Evolutionary conservation across 2,329 filamentous ascomycete species (phyloP).

Genomic region (Aspergillus sp.): DNA sequence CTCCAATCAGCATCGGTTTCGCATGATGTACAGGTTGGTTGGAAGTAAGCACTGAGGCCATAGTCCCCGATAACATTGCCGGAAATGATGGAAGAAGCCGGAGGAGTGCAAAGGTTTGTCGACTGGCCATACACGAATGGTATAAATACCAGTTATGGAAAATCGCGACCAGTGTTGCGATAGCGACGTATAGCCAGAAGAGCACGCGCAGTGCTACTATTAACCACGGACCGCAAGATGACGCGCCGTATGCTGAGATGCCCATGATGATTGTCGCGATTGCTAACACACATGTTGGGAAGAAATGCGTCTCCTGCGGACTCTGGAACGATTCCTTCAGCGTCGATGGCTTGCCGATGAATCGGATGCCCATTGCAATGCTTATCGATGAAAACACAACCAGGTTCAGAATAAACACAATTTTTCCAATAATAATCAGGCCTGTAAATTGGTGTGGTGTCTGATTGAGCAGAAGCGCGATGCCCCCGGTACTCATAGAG

Average conservation of each 20-base stretch:
- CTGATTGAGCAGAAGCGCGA: slow-evolving; percentile 54
- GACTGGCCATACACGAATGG: slow-evolving; percentile 14
- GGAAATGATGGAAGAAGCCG: slow-evolving; percentile 10
- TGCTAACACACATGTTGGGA: slow-evolving; percentile 60
- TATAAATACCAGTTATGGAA: slow-evolving; percentile 2
- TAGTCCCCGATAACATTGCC: slow-evolving; percentile 34
- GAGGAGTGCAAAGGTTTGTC: slow-evolving; percentile 6
- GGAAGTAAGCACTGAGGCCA: slow-evolving; percentile 27
- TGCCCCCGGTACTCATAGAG: slow-evolving; percentile 66
- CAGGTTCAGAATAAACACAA: slow-evolving; percentile 60
- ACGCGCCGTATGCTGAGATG: slow-evolving; percentile 57
- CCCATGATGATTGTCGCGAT: slow-evolving; percentile 59
- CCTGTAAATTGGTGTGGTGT: slow-evolving; percentile 57
- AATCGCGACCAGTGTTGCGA: slow-evolving; percentile 20
- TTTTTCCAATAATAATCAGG: slow-evolving; percentile 54
- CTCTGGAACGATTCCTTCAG: slow-evolving; percentile 52
- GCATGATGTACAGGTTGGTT: slow-evolving; percentile 26
- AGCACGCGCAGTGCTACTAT: slow-evolving; percentile 51
- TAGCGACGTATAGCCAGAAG: slow-evolving; percentile 61
- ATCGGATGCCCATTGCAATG: slow-evolving; percentile 50
- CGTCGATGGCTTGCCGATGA: slow-evolving; percentile 46
- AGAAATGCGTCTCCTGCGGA: slow-evolving; percentile 59
- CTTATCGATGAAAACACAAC: slow-evolving; percentile 53
- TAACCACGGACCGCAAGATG: slow-evolving; percentile 49
- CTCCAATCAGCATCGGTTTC: slow-evolving; percentile 38